Conservation (phyloP, 495 filamentous ascomycete genomes). For the Talaromyces ruber region DNA sequence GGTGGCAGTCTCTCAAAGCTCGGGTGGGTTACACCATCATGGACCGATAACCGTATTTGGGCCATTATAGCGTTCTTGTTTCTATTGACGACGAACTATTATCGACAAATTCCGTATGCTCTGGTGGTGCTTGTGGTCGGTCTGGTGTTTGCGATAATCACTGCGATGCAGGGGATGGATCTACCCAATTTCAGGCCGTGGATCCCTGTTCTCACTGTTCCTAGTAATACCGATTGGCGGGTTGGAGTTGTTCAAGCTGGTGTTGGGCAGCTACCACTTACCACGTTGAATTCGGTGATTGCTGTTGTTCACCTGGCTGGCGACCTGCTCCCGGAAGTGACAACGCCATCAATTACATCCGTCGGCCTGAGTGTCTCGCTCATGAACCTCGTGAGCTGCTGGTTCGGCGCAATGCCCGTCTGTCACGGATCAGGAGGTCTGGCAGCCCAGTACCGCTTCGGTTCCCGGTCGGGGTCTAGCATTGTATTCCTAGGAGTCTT, state of each 20-base stretch:
- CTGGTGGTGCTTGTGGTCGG: conserved; percentile 61
- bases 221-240: conserved; percentile 33
- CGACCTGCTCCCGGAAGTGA: conserved; percentile 62
- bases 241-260: conserved; percentile 49
- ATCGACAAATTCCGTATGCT: conserved; percentile 63
- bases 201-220: conserved; percentile 35
- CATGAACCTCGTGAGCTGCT: conserved; percentile 80
- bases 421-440: conserved; percentile 90
- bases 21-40: conserved; percentile 47
- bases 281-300: conserved; percentile 82
- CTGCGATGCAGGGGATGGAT: conserved; percentile 19
- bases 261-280: conserved; percentile 81
- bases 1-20: conserved; percentile 52
- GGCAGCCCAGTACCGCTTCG: conserved; percentile 83
- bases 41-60: conserved; percentile 69
- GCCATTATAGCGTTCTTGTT: conserved; percentile 58
- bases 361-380: conserved; percentile 70
- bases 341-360: conserved; percentile 56
- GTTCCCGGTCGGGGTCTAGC: conserved; percentile 76
- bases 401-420: conserved; percentile 92
- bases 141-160: conserved; percentile 44
- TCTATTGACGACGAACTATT: conserved; percentile 52
- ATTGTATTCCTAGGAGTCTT: conserved; percentile 69
- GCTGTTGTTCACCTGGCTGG: conserved; percentile 67
- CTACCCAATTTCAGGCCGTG: conserved; percentile 43